Base-by-base conservation (phyloP, 2,329 filamentous ascomycete species). In the Penicillium carneum region DNA sequence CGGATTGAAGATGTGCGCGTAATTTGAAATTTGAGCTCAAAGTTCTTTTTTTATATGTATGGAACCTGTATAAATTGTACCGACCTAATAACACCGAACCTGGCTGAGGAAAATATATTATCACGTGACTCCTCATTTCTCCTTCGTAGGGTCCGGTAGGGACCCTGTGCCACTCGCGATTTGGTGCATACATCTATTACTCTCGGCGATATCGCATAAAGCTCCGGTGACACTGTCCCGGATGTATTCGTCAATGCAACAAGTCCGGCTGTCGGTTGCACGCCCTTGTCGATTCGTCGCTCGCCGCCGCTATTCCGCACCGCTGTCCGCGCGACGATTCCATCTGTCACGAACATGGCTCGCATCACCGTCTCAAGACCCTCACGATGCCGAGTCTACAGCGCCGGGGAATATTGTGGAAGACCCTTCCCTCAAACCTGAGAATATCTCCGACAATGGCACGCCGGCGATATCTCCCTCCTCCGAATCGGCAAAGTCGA, bases 161-260 rank as follows among this genome's bases (percentile, higher is more conserved):
- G 34, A 38, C 43, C 29, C 45, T 57, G 55, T 50, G 53, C 46
- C 43, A 49, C 54, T 54, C 36, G 46, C 51, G 56, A 47, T 55
- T 55, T 57, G 49, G 59, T 65, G 61, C 57, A 36, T 34, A 60
- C 47, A 50, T 54, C 41, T 42, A 52, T 34, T 50, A 54, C 46
- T 63, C 45, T 51, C 55, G 47, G 63, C 53, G 56, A 61, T 47
- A 59, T 62, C 60, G 47, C 36, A 46, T 46, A 53, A 64, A 58
- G 60, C 62, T 71, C 70, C 65, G 69, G 72, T 61, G 71, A 70
- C 69, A 61, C 51, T 63, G 67, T 68, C 71, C 69, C 70, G 71
- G 70, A 76, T 76, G 72, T 73, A 72, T 74, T 64, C 69, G 67
- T 72, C 76, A 75, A 79, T 80, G 73, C 76, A 74, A 67, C 72